phyloP scores from a whole-genome alignment of 768 basidiomycete species.

The Rhodotorula toruloides region DNA sequence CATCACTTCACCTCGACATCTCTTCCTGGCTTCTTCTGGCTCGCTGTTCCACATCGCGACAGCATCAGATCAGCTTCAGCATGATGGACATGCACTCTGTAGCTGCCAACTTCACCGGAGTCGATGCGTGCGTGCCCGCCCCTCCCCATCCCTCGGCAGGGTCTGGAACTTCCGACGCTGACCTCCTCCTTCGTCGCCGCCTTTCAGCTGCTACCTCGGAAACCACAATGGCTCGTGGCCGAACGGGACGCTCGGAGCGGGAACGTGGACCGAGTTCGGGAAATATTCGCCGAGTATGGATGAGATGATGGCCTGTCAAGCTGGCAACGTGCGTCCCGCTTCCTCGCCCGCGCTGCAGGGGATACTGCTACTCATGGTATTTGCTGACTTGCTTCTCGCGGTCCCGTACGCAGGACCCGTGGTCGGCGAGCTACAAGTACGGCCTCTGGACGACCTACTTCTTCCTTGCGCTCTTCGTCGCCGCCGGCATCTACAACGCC shows the following conservation, averaged over 20 bases:
- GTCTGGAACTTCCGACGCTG: no score
- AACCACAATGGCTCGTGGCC: neutral
- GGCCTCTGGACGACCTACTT: conserved; percentile 6
- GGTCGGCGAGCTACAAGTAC: neutral
- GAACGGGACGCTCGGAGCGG: neutral
- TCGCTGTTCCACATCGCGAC: neutral
- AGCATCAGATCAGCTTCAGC: no score
- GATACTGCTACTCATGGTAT: no score
- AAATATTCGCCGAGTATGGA: neutral
- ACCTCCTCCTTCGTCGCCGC: neutral
- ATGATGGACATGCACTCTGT: conserved; percentile 1
- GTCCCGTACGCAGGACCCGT: neutral
- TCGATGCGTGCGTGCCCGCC: neutral
- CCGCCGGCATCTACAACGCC: neutral
- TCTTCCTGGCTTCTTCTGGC: neutral
- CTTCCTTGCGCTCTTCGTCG: neutral
- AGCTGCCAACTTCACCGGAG: neutral
- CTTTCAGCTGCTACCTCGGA: conserved; percentile 9
- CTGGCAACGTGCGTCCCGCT: neutral
- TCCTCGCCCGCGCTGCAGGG: neutral
- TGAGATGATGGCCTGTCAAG: neutral
- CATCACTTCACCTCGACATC: neutral
- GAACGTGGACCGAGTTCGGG: neutral
- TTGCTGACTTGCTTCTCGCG: no score
- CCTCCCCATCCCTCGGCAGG: no score